phyloP scores from a whole-genome alignment of 208 protist genomes.

The Leishmania guyanensis region DNA sequence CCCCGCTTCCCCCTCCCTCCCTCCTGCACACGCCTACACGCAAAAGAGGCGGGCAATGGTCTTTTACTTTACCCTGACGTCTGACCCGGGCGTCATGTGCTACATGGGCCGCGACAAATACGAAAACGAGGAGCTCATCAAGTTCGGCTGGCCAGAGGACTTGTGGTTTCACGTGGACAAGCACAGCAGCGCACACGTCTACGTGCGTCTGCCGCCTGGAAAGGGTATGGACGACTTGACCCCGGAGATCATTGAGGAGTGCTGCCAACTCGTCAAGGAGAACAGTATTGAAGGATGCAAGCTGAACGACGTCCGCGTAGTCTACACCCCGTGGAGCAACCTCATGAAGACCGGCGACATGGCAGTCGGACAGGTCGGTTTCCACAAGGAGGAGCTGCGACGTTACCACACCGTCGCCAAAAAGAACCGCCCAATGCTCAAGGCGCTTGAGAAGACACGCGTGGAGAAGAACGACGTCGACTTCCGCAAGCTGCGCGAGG shows the following conservation, averaged over 20 bases:
- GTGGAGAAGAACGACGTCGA: slow-evolving; percentile 92
- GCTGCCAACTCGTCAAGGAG: slow-evolving; percentile 96
- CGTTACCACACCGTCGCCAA: slow-evolving; percentile 75
- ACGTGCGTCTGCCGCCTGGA: slow-evolving; percentile 93
- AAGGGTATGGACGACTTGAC: slow-evolving; percentile 93
- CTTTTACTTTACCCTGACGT: slow-evolving; percentile 92
- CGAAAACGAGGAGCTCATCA: slow-evolving; percentile 99
- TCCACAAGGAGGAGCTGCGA: slow-evolving; percentile 90
- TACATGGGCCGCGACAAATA: slow-evolving; percentile 99
- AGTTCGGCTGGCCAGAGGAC: slow-evolving; percentile 96
- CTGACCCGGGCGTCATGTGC: slow-evolving; percentile 88
- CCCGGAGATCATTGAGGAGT: slow-evolving; percentile 95
- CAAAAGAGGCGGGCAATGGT: slow-evolving; percentile 65
- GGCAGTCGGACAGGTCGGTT: slow-evolving; percentile 96
- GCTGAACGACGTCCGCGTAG: slow-evolving; percentile 90
- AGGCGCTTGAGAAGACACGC: slow-evolving; percentile 93
- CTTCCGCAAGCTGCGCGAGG: slow-evolving; percentile 75
- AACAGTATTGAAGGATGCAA: slow-evolving; percentile 97
- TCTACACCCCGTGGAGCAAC: slow-evolving; percentile 98
- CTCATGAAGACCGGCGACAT: slow-evolving; percentile 96
- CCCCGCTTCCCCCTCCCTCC: neutral
- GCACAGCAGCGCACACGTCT: slow-evolving; percentile 97
- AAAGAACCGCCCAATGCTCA: slow-evolving; percentile 90
- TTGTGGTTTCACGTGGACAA: slow-evolving; percentile 99
- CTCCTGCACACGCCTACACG: neutral